A percentile compares a stretch with the other conserved stretches of the same genome.
phyloP scores from a whole-genome alignment of 1,284 basidiomycete genomes.

The Peniophora sp. region DNA sequence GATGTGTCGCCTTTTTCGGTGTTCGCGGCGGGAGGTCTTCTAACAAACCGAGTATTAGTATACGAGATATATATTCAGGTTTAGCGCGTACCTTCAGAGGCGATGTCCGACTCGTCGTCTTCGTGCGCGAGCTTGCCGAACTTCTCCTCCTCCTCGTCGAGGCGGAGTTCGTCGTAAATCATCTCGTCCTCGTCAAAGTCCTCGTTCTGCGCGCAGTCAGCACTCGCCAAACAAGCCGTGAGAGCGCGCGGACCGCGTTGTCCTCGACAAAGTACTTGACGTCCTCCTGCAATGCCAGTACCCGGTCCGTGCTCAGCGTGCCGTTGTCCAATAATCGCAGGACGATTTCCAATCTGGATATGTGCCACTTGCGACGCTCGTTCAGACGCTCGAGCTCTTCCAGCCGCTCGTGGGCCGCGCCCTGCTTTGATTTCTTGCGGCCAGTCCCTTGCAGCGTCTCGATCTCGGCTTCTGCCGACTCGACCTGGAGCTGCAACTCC shows the following conservation, averaged over 20 bases:
- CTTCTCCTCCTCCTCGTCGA: conserved; percentile 95
- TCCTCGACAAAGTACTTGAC: conserved; percentile 96
- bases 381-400: conserved; percentile 86
- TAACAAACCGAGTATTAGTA: conserved; percentile 3
- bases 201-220: conserved; percentile 64
- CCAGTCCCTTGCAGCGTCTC: conserved; percentile 81
- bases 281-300: conserved; percentile 85
- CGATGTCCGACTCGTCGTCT: conserved; percentile 63
- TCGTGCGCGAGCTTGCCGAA: conserved; percentile 64
- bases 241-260: conserved; percentile 66
- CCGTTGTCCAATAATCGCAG: conserved; percentile 94
- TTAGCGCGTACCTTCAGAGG: conserved; percentile 57
- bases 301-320: conserved; percentile 76
- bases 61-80: background rate
- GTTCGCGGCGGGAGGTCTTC: conserved; percentile 58
- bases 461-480: conserved; percentile 92
- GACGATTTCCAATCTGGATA: conserved; percentile 88
- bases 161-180: conserved; percentile 96
- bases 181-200: conserved; percentile 97
- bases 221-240: conserved; percentile 4
- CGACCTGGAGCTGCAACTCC: conserved; percentile 89
- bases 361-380: conserved; percentile 95
- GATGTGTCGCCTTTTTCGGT: conserved; percentile 48
- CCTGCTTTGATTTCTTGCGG: conserved; percentile 80
- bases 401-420: conserved; percentile 59